Base-by-base conservation (phyloP, 345 rosid genomes). In the Erucastrum elatum region DNA sequence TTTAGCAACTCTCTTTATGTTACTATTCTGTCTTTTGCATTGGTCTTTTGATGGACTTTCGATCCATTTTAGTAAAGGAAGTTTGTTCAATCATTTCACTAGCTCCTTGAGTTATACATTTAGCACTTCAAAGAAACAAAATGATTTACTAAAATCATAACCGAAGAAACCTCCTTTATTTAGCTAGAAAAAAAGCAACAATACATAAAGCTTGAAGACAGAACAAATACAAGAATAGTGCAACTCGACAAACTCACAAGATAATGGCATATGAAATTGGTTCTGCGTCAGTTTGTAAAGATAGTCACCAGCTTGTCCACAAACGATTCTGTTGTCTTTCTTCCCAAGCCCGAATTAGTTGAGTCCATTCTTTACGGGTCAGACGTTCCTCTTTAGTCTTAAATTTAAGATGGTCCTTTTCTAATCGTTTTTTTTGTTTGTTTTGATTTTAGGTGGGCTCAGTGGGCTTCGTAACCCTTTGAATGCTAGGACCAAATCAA, bases 251-350 rank as follows among this genome's bases (percentile, higher is more conserved):
- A 56, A 56, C 61, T 56, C 81, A 39, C 59, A 55, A 53, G 29
- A 71, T 15, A 7, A 16, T 7, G n/a, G 33, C 27, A 58, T 77
- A 49, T 77, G n/a, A 66, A 2, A 66, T 66, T 17, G 61, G 6
- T 58, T 66, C 11, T 15, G 3, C 73, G 72, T 77, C 60, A 71
- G 26, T 64, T 63, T 53, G 66, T 80, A 55, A 51, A 80, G 71
- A 29, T 16, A 69, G 11, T 75, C 72, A 64, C 80, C 68, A 70
- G 68, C 66, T 64, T 58, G 59, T 75, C 83, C 83, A n/a, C 8
- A 80, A 55, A 80, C 64, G 12, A 80, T 75, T 25, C 65, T 80
- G 53, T 75, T 31, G 62, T 21, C 76, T 64, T 70, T 64, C 75
- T 75, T 55, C 53, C 41, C 75, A 6, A 70, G 31, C 13, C 44